Conservation (phyloP, 768 basidiomycete species). For the Phanerochaete carnosa region DNA sequence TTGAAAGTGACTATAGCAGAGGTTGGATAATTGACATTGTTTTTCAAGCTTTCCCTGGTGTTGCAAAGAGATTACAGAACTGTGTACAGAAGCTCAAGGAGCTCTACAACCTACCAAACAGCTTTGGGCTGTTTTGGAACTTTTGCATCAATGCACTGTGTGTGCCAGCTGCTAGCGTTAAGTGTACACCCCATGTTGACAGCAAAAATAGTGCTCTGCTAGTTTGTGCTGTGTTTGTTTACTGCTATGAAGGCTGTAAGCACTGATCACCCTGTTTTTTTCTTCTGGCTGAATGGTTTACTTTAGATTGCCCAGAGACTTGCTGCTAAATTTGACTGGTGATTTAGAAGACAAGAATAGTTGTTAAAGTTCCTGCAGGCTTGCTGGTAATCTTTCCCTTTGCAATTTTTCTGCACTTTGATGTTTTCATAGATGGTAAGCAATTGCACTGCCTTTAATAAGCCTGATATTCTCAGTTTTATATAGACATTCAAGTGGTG, state of each 20-base stretch:
- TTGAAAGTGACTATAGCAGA: background rate
- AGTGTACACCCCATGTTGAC: conserved; percentile 27
- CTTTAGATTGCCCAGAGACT: no score
- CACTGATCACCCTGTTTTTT: no score
- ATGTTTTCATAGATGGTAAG: conserved; percentile 22
- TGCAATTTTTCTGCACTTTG: conserved; percentile 32
- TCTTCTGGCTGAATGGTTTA: no score
- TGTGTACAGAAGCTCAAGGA: background rate
- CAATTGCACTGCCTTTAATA: no score
- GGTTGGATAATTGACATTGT: background rate
- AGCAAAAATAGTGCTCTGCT: conserved; percentile 27
- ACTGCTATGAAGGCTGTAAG: no score
- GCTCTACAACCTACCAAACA: background rate
- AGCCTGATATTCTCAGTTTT: background rate
- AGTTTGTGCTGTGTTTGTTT: conserved; percentile 27
- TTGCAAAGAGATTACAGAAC: background rate
- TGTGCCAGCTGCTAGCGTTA: conserved; percentile 13
- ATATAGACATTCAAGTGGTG: background rate
- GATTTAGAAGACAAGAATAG: conserved; percentile 32
- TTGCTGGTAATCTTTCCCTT: conserved; percentile 30
- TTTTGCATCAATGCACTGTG: conserved; percentile 26
- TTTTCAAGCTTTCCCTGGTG: background rate
- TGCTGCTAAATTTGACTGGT: conserved; percentile 34
- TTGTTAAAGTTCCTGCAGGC: conserved; percentile 32
- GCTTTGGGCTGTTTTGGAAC: conserved; percentile 24